Percentiles rank a stretch among this genome's conserved stretches.
Conservation (phyloP, 768 basidiomycete genomes). For the Candolleomyces aberdarensis region DNA sequence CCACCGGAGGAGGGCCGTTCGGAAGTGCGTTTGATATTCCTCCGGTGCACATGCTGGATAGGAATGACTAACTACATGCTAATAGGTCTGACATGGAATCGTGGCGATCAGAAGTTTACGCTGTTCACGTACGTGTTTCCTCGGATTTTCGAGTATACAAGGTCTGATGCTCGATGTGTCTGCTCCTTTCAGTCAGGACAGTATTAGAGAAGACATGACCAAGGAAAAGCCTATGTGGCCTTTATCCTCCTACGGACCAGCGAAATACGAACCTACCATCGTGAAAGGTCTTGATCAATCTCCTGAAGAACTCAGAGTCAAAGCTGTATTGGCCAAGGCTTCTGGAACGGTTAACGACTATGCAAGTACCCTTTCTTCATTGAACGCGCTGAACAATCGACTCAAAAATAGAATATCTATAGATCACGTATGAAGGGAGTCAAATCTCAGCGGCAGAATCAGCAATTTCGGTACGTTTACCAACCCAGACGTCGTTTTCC, state of each 20-base stretch:
- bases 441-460: constrained; percentile 54
- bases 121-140: constrained; percentile 37
- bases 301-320: constrained; percentile 74
- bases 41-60: background rate
- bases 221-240: constrained; percentile 78
- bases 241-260: constrained; percentile 73
- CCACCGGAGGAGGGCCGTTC: constrained; percentile 32
- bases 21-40: constrained; percentile 42
- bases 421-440: constrained; percentile 52
- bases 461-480: constrained; percentile 32
- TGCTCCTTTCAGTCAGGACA: constrained; percentile 46
- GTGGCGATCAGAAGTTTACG: constrained; percentile 19
- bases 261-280: constrained; percentile 69
- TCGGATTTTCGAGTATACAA: background rate
- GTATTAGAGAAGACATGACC: constrained; percentile 62
- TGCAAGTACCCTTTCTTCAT: constrained; percentile 40
- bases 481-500: background rate
- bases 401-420: constrained; percentile 24
- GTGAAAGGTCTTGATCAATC: constrained; percentile 68
- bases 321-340: constrained; percentile 53
- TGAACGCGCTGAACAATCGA: background rate
- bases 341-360: constrained; percentile 62
- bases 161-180: background rate
- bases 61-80: background rate
- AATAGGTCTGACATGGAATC: background rate